Evolutionary conservation across 164 flowering plant species (phyloP), one percentile per base, ranked within the genome.

Genomic region (Dillenia suffruticosa): DNA sequence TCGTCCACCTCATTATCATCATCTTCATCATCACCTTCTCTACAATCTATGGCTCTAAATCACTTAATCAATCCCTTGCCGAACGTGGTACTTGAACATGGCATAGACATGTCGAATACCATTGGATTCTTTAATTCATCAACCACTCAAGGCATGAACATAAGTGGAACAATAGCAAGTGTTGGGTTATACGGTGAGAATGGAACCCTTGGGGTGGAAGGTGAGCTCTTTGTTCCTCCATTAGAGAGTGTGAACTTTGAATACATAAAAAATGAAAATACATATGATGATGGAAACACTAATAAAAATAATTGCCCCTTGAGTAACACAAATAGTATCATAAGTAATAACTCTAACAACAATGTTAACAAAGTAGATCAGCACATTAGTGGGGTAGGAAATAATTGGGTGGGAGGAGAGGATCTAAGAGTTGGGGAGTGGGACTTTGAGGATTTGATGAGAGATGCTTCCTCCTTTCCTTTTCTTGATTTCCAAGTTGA

Each of bases 391-490:
- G 81, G 66, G 59, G 54, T 47, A 12, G 89, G 70, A 49, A 76
- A 70, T 62, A 73, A 65, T 65, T 86, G 80, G 85, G 79, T 32
- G 6, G 40, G 76, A 62, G 87, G 74, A 72, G 91, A 82, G 63
- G 82, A 83, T 58, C 57, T 81, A 51, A 82, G 76, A 72, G 62
- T 78, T 63, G 86, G 85, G 44, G 95, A 86, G 58, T 90, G 92
- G 97, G 84, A 83, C 66, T 83, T 90, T 65, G 95, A 84, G 68
- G 91, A 84, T n/a, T 63, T 88, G 77, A 81, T 90, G 86, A 85
- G 74, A 69, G 95, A 86, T 76, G 79, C 74, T 56, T 73, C 87
- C 24, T 79, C 87, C 54, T 78, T 81, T 53, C 84, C 91, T 68
- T 79, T 75, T 56, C 84, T 78, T 78, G 90, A 87, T 76, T 84